Conservation (phyloP, 129 eudicot genomes). For the sunflower (Helianthus annuus) region DNA sequence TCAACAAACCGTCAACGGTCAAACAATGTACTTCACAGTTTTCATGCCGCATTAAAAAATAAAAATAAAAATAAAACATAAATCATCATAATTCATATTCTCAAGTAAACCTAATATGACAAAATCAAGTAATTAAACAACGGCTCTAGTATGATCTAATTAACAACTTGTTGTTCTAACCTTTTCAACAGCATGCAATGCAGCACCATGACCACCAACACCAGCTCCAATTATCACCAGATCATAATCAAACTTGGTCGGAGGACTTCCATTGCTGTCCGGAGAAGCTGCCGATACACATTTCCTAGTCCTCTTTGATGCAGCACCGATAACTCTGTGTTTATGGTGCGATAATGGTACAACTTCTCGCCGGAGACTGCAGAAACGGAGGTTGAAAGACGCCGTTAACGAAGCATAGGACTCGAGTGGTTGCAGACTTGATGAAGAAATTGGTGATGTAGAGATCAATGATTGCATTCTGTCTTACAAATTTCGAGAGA, state of each 20-base stretch:
- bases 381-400: slow-evolving; percentile 38
- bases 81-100: neutral
- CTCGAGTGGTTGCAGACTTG: slow-evolving; percentile 16
- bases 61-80: neutral
- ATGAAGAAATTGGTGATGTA: slow-evolving; percentile 29
- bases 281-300: slow-evolving; percentile 36
- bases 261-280: slow-evolving; percentile 45
- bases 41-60: neutral
- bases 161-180: slow-evolving; percentile 29
- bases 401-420: slow-evolving; percentile 13
- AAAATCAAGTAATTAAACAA: slow-evolving; percentile 5
- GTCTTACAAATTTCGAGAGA: neutral
- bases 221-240: slow-evolving; percentile 89
- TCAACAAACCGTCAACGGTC: no score
- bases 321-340: slow-evolving; percentile 7
- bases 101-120: neutral
- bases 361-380: slow-evolving; percentile 41
- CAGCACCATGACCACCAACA: slow-evolving; percentile 97
- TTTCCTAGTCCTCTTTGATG: slow-evolving; percentile 2
- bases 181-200: slow-evolving; percentile 87
- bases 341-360: slow-evolving; percentile 11
- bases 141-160: neutral
- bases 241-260: slow-evolving; percentile 62
- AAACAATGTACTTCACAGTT: no score
- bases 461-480: slow-evolving; percentile 31